phyloP scores from a whole-genome alignment of 1,139 yeast genomes.

The Sugiyamaella sp. region DNA sequence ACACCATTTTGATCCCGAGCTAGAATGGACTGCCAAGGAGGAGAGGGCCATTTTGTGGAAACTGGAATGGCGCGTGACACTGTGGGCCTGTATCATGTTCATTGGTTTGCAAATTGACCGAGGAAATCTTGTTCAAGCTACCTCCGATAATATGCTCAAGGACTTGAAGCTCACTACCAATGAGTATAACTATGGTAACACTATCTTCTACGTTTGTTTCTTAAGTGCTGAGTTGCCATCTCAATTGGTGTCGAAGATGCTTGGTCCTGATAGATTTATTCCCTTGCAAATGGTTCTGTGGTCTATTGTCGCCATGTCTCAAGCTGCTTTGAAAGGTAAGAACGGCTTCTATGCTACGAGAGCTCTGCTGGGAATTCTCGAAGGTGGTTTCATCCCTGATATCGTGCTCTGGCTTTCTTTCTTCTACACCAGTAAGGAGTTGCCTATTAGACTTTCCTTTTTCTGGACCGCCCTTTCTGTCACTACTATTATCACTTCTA shows the following conservation, averaged over 20 bases:
- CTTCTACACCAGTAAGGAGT: slow-evolving; percentile 53
- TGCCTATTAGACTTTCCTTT: slow-evolving; percentile 51
- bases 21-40: slow-evolving; percentile 52
- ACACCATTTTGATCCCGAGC: slow-evolving; percentile 50
- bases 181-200: slow-evolving; percentile 53
- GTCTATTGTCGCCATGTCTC: slow-evolving; percentile 54
- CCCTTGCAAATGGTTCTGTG: slow-evolving; percentile 55
- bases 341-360: slow-evolving; percentile 49
- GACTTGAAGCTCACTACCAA: slow-evolving; percentile 52
- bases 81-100: slow-evolving; percentile 52
- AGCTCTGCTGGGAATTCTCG: slow-evolving; percentile 51
- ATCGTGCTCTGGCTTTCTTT: slow-evolving; percentile 54
- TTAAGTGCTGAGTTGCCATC: slow-evolving; percentile 57
- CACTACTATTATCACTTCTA: slow-evolving; percentile 41
- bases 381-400: slow-evolving; percentile 62
- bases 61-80: slow-evolving; percentile 51
- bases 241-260: slow-evolving; percentile 52
- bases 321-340: slow-evolving; percentile 46
- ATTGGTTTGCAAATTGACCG: slow-evolving; percentile 56
- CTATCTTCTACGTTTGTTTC: slow-evolving; percentile 49
- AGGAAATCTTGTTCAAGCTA: slow-evolving; percentile 54
- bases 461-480: slow-evolving; percentile 47
- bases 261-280: slow-evolving; percentile 59
- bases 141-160: slow-evolving; percentile 52
- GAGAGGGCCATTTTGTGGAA: slow-evolving; percentile 49